Evolutionary conservation across 1,139 yeast species (phyloP), one percentile per base, ranked within the genome.

Genomic region (Sugiyamaella grinbergsii): DNA sequence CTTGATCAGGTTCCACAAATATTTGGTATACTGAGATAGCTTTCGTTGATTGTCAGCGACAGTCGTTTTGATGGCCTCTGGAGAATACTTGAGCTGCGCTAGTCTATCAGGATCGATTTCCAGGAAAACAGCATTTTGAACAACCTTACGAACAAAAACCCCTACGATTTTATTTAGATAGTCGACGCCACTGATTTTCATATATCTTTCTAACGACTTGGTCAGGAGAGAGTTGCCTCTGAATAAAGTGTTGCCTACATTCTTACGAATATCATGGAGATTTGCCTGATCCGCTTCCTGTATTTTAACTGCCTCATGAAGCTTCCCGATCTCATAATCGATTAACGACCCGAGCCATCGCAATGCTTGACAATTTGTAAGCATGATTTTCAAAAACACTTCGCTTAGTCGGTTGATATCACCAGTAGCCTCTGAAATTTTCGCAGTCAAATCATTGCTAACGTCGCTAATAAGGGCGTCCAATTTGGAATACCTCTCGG

Each of bases 141-240:
- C 73, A 4, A 87, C 71, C 43, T 75, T 74, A 6, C 78, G 73
- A 24, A 90, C 79, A 57, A 88, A 82, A 20, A 76, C 77, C 0
- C 94, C 91, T 54, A 91, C 77, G 2, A 88, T 81, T 57, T 79
- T 78, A 56, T 84, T 86, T 42, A 93, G 69, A 62, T 88, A 89
- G 56, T 84, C 90, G 55, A 79, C 84, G 0, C 98, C 98, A 24
- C 85, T 75, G 60, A 94, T 72, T 42, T 84, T 75, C 65, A 86
- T 85, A 64, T 83, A 89, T 56, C 80, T 76, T 60, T 93, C 98
- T 47, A 91, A 67, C 0, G 95, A 78, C 64, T 87, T 88, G 0
- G 96, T 83, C 55, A 91, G 75, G 7, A 90, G 75, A 1, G 95
- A 83, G 51, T 88, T 85, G 0, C 97, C 96, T 58, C 98, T 74